Evolutionary conservation across 257 asterid genomes (phyloP).

Genomic region (Fraxinus excelsior): DNA sequence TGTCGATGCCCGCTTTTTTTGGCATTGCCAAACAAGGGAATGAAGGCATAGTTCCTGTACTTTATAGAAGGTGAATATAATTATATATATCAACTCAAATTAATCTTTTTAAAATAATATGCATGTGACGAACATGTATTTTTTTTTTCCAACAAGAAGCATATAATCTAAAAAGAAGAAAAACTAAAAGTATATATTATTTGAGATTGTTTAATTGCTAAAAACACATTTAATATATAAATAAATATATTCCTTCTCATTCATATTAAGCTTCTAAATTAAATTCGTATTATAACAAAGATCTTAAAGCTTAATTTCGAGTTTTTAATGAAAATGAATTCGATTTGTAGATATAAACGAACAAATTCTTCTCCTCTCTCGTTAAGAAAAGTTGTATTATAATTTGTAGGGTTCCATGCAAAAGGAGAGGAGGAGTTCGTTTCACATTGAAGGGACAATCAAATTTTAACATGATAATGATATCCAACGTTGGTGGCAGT

Average conservation of each 20-base stretch:
- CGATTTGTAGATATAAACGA: too few species aligned
- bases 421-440: constrained; percentile 68
- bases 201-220: not conserved
- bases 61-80: constrained; percentile 47
- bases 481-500: constrained; percentile 68
- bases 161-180: not conserved
- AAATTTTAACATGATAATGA: constrained; percentile 66
- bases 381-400: not conserved
- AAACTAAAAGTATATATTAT: not conserved
- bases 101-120: too few species aligned
- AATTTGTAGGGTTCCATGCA: constrained; percentile 54
- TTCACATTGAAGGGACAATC: constrained; percentile 66
- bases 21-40: constrained; percentile 62
- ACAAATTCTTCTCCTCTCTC: too few species aligned
- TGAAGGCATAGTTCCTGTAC: constrained; percentile 64
- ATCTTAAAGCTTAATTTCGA: not conserved
- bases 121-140: not conserved
- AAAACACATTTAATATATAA: not conserved
- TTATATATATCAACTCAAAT: too few species aligned
- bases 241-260: too few species aligned
- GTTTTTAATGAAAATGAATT: too few species aligned
- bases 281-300: too few species aligned
- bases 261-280: too few species aligned
- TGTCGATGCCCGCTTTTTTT: constrained; percentile 72
- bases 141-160: not conserved